Percentiles rank a stretch among this genome's conserved stretches.
Conservation (phyloP, 2,329 filamentous ascomycete genomes). For the Diaporthe batatas region DNA sequence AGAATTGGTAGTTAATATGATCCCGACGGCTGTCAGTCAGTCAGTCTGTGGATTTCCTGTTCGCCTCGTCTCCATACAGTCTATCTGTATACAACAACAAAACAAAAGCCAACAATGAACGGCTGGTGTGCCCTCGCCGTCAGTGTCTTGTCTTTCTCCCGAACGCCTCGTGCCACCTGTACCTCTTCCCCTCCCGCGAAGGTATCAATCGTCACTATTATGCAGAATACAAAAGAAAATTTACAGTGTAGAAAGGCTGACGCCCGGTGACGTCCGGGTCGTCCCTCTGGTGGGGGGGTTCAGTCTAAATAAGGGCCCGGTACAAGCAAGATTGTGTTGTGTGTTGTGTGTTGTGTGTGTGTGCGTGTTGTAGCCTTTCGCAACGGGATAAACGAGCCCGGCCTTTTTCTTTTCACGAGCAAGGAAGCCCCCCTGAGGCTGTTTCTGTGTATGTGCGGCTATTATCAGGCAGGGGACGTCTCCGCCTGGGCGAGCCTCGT, state of each 20-base stretch:
- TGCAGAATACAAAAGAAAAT: constrained; percentile 33
- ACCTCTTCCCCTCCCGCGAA: constrained; percentile 7
- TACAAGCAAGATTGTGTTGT: constrained; percentile 15
- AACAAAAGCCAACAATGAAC: background rate
- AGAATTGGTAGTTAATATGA: background rate
- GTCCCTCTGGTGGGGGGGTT: background rate
- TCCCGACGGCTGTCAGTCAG: constrained; percentile 6
- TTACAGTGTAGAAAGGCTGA: constrained; percentile 13
- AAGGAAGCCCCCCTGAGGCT: background rate
- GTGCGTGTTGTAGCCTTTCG: background rate
- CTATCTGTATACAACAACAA: constrained; percentile 4
- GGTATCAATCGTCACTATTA: constrained; percentile 39
- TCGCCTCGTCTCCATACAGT: constrained; percentile 29
- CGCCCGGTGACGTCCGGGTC: background rate
- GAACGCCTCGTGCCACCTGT: constrained; percentile 31
- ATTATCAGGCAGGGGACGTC: constrained; percentile 55
- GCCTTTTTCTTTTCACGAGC: background rate
- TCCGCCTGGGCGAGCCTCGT: constrained; percentile 77
- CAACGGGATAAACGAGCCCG: background rate
- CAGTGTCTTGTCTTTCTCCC: constrained; percentile 5
- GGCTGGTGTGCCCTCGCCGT: background rate
- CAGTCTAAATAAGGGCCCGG: constrained; percentile 20
- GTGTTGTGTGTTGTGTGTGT: too few relatives aligned
- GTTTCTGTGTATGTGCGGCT: background rate
- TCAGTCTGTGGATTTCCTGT: constrained; percentile 6